Conservation (phyloP, 2,329 filamentous ascomycete species). For the Colletotrichum sp. region DNA sequence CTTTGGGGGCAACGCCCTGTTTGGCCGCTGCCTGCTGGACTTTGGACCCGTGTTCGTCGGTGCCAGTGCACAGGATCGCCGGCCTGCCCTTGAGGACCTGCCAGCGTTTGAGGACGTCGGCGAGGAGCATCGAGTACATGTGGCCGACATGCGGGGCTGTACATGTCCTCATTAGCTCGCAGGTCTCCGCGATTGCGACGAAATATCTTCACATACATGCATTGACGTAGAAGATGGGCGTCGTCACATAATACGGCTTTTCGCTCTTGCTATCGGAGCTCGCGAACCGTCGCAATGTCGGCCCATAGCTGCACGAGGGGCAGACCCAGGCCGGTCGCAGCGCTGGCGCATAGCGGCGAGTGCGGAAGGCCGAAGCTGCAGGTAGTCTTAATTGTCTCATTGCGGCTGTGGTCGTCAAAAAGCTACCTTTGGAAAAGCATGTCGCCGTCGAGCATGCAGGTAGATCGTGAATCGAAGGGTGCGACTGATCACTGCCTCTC, state of each 20-base stretch:
- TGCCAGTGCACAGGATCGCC: constrained; percentile 85
- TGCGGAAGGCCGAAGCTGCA: neutral
- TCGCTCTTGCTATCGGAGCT: constrained; percentile 8
- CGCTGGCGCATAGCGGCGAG: neutral
- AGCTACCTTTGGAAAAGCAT: neutral
- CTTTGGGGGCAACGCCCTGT: constrained; percentile 73
- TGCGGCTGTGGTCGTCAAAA: neutral
- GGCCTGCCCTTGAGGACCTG: constrained; percentile 74
- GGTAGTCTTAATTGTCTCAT: constrained; percentile 14
- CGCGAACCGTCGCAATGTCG: constrained; percentile 29
- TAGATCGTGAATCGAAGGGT: neutral
- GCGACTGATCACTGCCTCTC: neutral
- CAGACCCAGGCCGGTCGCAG: constrained; percentile 30
- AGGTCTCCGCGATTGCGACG: neutral
- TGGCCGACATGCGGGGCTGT: constrained; percentile 92
- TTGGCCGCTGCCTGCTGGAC: constrained; percentile 84
- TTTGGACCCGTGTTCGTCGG: constrained; percentile 98
- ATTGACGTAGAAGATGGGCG: constrained; percentile 99
- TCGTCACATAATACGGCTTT: constrained; percentile 95
- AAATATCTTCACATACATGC: constrained; percentile 63
- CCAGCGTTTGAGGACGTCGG: constrained; percentile 94
- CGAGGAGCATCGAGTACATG: constrained; percentile 89
- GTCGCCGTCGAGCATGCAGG: neutral
- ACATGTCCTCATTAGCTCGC: constrained; percentile 22
- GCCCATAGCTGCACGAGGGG: constrained; percentile 30